Conservation (phyloP, 768 basidiomycete genomes). For the Boletus vermiculosoides region DNA sequence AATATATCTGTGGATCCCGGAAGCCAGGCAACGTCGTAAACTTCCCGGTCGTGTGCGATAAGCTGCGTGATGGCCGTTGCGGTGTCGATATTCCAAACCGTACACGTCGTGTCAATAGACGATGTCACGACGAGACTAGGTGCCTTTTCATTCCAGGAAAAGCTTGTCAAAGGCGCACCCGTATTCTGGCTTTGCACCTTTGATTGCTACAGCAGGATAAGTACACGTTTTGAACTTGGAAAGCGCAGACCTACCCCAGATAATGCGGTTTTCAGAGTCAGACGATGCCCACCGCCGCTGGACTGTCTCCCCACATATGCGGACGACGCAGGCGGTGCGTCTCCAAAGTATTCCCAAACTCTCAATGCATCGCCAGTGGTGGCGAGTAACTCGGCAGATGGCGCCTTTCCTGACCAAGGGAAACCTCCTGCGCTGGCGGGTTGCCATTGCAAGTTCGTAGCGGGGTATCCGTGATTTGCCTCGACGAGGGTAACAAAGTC, state of each 20-base stretch:
- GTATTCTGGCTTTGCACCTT: constrained; percentile 84
- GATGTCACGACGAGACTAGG: constrained; percentile 94
- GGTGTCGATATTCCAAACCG: constrained; percentile 98
- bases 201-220: constrained; percentile 57
- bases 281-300: constrained; percentile 54
- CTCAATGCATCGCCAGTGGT: constrained; percentile 92
- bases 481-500: constrained; percentile 88
- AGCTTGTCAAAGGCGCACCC: constrained; percentile 91
- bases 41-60: constrained; percentile 94
- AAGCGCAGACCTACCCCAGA: constrained; percentile 63
- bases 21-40: constrained; percentile 98
- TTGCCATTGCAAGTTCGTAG: constrained; percentile 92
- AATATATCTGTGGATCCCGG: constrained; percentile 96
- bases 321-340: constrained; percentile 54
- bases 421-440: constrained; percentile 65
- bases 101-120: constrained; percentile 98
- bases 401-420: constrained; percentile 67
- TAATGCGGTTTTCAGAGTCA: constrained; percentile 72
- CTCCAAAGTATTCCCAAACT: constrained; percentile 85
- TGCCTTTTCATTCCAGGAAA: constrained; percentile 95
- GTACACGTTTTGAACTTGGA: constrained; percentile 4
- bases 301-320: constrained; percentile 71
- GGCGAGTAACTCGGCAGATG: constrained; percentile 78
- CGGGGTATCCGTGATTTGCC: constrained; percentile 86
- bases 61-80: constrained; percentile 93